Evolutionary conservation across 768 basidiomycete species (phyloP), one percentile per base, ranked within the genome.

Genomic region (Mycena albidolilacea): DNA sequence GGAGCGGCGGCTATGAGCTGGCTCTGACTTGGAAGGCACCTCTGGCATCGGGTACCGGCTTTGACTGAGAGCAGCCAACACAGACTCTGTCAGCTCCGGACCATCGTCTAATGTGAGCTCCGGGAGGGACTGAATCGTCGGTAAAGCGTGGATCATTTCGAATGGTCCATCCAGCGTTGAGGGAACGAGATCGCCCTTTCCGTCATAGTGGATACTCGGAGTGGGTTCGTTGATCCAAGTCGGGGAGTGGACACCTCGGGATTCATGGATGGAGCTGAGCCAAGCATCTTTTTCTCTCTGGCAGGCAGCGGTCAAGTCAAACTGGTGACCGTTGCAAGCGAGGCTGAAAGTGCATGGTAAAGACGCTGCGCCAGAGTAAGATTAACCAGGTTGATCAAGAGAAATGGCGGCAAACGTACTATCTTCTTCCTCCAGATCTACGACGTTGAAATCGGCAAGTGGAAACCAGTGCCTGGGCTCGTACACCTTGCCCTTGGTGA

Each of bases 401-500:
- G 35, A 54, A 69, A 44, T 54, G 63, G 48, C 17, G 37, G 30
- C 66, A n/a, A 44, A 87, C 93, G 75, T 77, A 97, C 96, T 92
- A 80, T 95, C 92, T 67, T 91, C 91, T 37, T 91, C 90, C 44
- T 87, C 88, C 19, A 90, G 85, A 69, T 95, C 94, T 15, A 87
- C 82, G 48, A 97, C 76, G 64, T 94, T 91, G 75, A 95, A 94
- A 21, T 90, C 89, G 57, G 87, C 86, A 23, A 98, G 83, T 50
- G 91, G 89, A 78, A 99, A 93, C 94, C 96, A 99, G 79, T 97
- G 93, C 72, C 87, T 90, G 19, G 96, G 91, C 77, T 97, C 95
- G 78, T 98, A 99, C 43, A 85, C 85, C 80, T 87, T 94, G 70
- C 89, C 87, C 83, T 95, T 96, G 76, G 88, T 85, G 50, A 97